Conservation (phyloP, 352 stramenopile species). For the Phytophthora podocarpi region DNA sequence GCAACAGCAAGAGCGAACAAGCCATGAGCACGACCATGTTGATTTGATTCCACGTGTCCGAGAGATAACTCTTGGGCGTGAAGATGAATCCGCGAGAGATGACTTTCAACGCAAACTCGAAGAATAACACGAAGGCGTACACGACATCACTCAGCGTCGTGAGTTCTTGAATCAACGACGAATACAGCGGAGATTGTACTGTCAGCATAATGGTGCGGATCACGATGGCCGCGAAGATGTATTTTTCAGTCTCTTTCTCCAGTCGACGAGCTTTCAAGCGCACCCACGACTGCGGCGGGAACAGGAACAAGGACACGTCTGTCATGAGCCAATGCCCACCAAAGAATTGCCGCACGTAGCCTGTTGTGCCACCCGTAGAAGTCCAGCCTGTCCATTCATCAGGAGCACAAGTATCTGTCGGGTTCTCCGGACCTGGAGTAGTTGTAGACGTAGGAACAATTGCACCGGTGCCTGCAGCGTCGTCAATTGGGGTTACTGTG, state of each 20-base stretch:
- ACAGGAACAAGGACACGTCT: slow-evolving; percentile 81
- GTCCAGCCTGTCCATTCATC: slow-evolving; percentile 32
- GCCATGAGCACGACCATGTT: slow-evolving; percentile 85
- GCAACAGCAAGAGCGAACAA: slow-evolving; percentile 72
- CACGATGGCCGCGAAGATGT: slow-evolving; percentile 83
- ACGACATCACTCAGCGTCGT: slow-evolving; percentile 74
- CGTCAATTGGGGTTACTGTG: slow-evolving; percentile 26
- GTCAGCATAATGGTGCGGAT: slow-evolving; percentile 77
- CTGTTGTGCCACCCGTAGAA: slow-evolving; percentile 15
- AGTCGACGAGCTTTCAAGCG: slow-evolving; percentile 69
- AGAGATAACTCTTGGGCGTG: slow-evolving; percentile 82
- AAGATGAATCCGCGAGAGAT: slow-evolving; percentile 80
- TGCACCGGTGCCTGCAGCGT: neutral
- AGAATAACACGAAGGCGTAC: slow-evolving; percentile 75
- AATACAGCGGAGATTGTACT: slow-evolving; percentile 80
- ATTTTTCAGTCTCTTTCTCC: slow-evolving; percentile 86
- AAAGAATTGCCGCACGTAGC: slow-evolving; percentile 60
- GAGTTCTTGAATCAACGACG: slow-evolving; percentile 79
- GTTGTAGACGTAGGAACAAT: slow-evolving; percentile 6
- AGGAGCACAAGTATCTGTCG: slow-evolving; percentile 13
- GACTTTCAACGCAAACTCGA: slow-evolving; percentile 88
- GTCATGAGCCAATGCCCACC: slow-evolving; percentile 74
- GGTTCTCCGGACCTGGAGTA: slow-evolving; percentile 7
- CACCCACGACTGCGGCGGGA: slow-evolving; percentile 71
- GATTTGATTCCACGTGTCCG: slow-evolving; percentile 83